Base-by-base conservation (phyloP, 805 yeast species). In the Metschnikowia proteae region DNA sequence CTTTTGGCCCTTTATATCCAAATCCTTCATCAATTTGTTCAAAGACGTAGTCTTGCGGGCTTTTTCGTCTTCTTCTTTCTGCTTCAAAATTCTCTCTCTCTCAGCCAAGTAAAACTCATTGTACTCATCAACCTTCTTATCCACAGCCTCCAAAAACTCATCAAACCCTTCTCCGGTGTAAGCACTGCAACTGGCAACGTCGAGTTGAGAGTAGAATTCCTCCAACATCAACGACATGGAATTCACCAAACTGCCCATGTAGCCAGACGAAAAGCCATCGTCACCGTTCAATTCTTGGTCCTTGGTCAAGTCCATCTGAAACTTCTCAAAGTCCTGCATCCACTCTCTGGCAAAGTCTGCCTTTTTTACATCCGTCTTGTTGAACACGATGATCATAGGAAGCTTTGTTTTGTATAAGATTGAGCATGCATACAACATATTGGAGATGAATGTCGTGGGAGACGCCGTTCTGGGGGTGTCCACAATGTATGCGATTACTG, bases 401-500 rank as follows among this genome's bases (percentile, higher is more conserved):
- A 94, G 76, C 63, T 92, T 91, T 23, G 97, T 92, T 69, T 94
- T 94, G 73, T 94, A 94, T 41, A 94, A 76, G 44, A 94, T 92
- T 6, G 98, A 92, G 71, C 99, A 94, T 0, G 99, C 99, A 63
- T 94, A 94, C 31, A 94, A 78, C 99, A 94, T 94, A 66, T 94
- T 94, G 46, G 98, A 91, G 81, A 94, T 94, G 66, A 94, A 94
- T 1, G 99, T 94, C 0, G 97, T 87, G 38, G 99, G 99, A 2
- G 95, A 84, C 1, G 96, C 74, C 52, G 91, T 86, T 64, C 99
- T 79, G 44, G 99, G 99, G 0, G 99, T 94, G 63, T 94, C 99
- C 27, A 94, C 94, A 53, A 94, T 84, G 65, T 94, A 94, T 0
- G 98, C 98, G 54, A 94, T 81, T 27, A 94, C 88, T 0, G 99